Conservation (phyloP, 2,329 filamentous ascomycete genomes). For the Fusarium sacchari region DNA sequence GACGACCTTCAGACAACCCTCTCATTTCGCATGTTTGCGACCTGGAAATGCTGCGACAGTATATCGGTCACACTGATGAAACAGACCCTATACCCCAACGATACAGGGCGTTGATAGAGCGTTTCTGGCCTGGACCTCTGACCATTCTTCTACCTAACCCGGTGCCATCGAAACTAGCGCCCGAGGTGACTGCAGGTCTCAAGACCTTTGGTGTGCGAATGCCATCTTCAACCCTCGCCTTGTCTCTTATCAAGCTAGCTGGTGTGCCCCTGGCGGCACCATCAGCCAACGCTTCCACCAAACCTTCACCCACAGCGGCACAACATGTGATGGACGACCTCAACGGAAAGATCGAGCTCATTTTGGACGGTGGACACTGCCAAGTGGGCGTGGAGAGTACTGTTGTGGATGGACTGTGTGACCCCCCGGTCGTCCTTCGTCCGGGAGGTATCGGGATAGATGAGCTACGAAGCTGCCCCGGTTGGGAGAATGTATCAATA, state of each 20-base stretch:
- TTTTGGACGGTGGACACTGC: constrained; percentile 89
- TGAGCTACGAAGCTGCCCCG: constrained; percentile 75
- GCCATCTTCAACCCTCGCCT: constrained; percentile 84
- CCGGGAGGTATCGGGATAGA: constrained; percentile 90
- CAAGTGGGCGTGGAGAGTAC: constrained; percentile 95
- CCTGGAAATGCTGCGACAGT: constrained; percentile 74
- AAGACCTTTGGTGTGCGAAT: constrained; percentile 89
- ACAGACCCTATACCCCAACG: constrained; percentile 70
- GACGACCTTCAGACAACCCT: constrained; percentile 91
- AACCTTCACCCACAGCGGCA: constrained; percentile 90
- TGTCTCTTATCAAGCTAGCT: constrained; percentile 84
- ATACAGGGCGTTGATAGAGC: constrained; percentile 80
- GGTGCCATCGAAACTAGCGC: constrained; percentile 74
- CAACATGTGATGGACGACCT: constrained; percentile 90
- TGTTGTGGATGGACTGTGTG: constrained; percentile 88
- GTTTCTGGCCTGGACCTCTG: constrained; percentile 94
- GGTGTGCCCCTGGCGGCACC: constrained; percentile 87
- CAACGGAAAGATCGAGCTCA: constrained; percentile 81
- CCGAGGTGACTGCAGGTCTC: constrained; percentile 91
- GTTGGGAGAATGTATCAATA: constrained; percentile 82
- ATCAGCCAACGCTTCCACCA: constrained; percentile 93
- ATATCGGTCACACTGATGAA: constrained; percentile 58
- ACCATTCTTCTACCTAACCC: constrained; percentile 89
- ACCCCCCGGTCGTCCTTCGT: constrained; percentile 82
- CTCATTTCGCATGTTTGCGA: constrained; percentile 93